These are phyloP conservation scores for Xylaria sp. DNA, from an alignment of 2,329 filamentous ascomycete genomes.

Conservation along the genomic window DNA sequence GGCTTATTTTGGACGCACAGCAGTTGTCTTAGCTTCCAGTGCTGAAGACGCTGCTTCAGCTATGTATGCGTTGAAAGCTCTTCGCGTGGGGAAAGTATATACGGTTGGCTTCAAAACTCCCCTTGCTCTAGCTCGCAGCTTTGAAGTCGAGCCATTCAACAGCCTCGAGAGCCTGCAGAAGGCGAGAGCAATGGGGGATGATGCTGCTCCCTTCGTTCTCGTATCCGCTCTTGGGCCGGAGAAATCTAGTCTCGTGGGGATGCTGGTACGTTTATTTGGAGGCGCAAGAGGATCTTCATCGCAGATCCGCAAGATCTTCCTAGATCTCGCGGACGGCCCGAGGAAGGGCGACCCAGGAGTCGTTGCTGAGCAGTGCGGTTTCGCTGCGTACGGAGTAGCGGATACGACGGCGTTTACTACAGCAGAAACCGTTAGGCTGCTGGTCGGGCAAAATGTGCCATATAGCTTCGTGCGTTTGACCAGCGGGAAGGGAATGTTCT, in stretches of 20 bases:
- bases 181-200: conserved; percentile 61
- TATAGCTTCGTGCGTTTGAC: conserved; percentile 88
- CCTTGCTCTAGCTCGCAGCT: conserved; percentile 69
- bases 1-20: conserved; percentile 79
- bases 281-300: conserved; percentile 51
- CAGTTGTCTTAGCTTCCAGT: conserved; percentile 78
- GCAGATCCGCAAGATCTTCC: conserved; percentile 74
- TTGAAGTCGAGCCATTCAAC: conserved; percentile 83
- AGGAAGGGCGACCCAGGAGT: conserved; percentile 75
- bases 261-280: conserved; percentile 79
- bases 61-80: conserved; percentile 80
- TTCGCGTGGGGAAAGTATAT: conserved; percentile 82
- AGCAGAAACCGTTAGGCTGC: conserved; percentile 79
- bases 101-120: conserved; percentile 82
- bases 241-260: conserved; percentile 81
- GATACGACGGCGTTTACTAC: conserved; percentile 87
- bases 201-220: conserved; percentile 78
- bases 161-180: conserved; percentile 72
- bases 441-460: conserved; percentile 87
- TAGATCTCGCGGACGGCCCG: conserved; percentile 78
- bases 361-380: conserved; percentile 79
- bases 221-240: conserved; percentile 82
- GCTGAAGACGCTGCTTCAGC: conserved; percentile 81
- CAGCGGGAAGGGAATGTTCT: conserved; percentile 63
- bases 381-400: conserved; percentile 80